These are phyloP conservation scores for Pseudogymnoascus sp. DNA, from an alignment of 2,329 filamentous ascomycete genomes.

Conservation along the genomic window DNA sequence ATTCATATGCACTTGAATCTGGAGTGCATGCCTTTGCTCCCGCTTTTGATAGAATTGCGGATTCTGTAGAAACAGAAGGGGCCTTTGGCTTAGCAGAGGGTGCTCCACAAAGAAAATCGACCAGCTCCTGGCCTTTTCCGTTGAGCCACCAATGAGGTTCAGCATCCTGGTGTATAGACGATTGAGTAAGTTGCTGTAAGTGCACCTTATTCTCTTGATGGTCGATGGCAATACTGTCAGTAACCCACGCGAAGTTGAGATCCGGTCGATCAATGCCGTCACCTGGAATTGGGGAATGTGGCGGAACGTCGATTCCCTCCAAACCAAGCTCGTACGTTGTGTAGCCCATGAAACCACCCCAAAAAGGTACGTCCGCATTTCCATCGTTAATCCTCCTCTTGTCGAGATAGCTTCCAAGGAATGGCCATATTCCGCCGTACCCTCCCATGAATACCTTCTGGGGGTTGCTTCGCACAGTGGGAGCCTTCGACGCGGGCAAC, in stretches of 20 bases:
- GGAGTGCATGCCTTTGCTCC: neutral
- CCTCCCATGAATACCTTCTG: conserved; percentile 10
- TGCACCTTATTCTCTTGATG: conserved; percentile 48
- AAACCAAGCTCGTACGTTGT: conserved; percentile 62
- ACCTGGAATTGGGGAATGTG: conserved; percentile 19
- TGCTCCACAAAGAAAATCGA: neutral
- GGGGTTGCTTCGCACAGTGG: neutral
- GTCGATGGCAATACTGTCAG: conserved; percentile 57
- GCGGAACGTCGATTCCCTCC: conserved; percentile 39
- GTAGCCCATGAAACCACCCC: conserved; percentile 63
- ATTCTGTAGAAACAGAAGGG: neutral
- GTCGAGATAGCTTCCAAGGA: conserved; percentile 32
- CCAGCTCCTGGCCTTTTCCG: neutral
- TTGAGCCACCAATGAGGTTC: neutral
- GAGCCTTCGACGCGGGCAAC: neutral
- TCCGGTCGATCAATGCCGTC: conserved; percentile 40
- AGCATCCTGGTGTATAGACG: neutral
- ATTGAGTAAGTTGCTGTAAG: conserved; percentile 45
- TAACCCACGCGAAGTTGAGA: conserved; percentile 54
- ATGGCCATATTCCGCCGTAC: conserved; percentile 27
- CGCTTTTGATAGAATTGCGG: neutral
- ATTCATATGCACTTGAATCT: conserved; percentile 24
- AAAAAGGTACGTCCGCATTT: conserved; percentile 44
- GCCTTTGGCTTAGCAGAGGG: neutral
- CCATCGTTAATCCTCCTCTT: conserved; percentile 32